Evolutionary conservation across 140 eudicot species (phyloP).

Genomic region (Anethum foeniculum): DNA sequence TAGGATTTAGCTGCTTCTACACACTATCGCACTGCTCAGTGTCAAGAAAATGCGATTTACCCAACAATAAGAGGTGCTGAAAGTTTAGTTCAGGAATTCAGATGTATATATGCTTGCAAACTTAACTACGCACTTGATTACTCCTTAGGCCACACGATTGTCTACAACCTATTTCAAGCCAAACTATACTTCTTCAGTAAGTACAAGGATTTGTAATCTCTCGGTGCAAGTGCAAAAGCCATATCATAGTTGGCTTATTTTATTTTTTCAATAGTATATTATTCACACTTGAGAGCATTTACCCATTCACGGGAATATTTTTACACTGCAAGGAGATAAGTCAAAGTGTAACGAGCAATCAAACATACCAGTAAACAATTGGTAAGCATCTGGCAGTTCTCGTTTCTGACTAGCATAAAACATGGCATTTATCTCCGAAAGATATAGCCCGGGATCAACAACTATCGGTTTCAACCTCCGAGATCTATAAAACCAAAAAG

Average conservation of each 20-base stretch:
- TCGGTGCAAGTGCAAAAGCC: not conserved
- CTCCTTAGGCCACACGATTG: not conserved
- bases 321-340: not conserved
- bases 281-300: not conserved
- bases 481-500: constrained; percentile 34
- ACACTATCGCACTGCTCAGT: not conserved
- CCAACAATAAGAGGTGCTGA: not conserved
- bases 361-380: constrained; percentile 65
- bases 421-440: constrained; percentile 47
- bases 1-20: not conserved
- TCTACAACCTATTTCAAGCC: not conserved
- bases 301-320: not conserved
- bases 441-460: constrained; percentile 84
- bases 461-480: constrained; percentile 72
- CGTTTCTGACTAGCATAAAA: constrained; percentile 80
- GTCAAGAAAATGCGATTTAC: not conserved
- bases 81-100: not conserved
- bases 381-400: constrained; percentile 75
- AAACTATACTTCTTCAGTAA: not conserved
- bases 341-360: not conserved
- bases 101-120: not conserved
- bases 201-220: not conserved
- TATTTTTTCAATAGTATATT: not conserved
- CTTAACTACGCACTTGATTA: not conserved
- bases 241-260: not conserved